Evolutionary conservation across 139 green algal genomes (phyloP), one percentile per base, ranked within the genome.

Genomic region (Mychonastes homosphaera): DNA sequence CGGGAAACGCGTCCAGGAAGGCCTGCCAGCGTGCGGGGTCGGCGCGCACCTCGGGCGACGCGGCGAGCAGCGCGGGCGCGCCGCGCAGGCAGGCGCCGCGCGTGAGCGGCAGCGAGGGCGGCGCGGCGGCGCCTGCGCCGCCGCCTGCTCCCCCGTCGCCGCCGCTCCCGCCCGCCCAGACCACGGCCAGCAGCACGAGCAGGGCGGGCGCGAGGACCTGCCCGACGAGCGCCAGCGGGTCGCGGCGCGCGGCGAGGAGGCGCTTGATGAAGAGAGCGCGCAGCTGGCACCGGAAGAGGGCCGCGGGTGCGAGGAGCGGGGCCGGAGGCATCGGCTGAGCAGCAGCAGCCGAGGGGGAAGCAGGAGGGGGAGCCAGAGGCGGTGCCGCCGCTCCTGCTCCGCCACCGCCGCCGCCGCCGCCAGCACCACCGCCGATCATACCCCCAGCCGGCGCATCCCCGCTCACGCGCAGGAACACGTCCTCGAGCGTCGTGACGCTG

Each of bases 401-500:
- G 46, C 24, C 18, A 16, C 10, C 19, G 30, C 6, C 1, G 28
- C 38, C 4, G 34, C 40, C 5, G 51, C 61, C 32, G 24, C 33
- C 27, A 21, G 13, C 27, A 12, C 24, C 30, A 29, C 24, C 26
- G 40, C 52, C 27, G 29, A 1, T 38, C 19, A 9, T 40, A 12
- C 46, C 12, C 4, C 12, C 13, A 15, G 8, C 23, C 5, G 6
- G 3, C 9, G 30, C 48, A 35, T 54, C 56, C 12, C 59, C 54
- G 0, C 67, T 56, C 0, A 80, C 63, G 19, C 49, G 19, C 12
- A 79, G 65, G 32, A 75, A 79, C 5, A 84, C 72, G 58, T 88
- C 80, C 59, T 92, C 84, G 15, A 92, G 68, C 0, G 84, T 90
- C 3, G 82, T 90, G 10, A 84, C 70, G 1, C 65, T 75, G 46